These are phyloP conservation scores for Aschersonia sp. DNA, from an alignment of 2,329 filamentous ascomycete species.

Conservation along the genomic window DNA sequence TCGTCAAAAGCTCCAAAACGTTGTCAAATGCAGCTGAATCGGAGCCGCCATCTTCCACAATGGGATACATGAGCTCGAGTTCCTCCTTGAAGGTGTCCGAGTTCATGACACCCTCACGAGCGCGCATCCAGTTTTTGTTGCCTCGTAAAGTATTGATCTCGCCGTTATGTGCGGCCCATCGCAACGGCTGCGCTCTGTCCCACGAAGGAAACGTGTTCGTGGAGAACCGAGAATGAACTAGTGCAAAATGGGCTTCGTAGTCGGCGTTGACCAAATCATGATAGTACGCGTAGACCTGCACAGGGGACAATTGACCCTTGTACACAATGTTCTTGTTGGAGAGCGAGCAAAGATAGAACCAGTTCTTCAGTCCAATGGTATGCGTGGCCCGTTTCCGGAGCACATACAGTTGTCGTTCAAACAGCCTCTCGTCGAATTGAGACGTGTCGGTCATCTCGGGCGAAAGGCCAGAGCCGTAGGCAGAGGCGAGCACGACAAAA, in stretches of 20 bases:
- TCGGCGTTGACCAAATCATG: slow-evolving; percentile 94
- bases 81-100: slow-evolving; percentile 88
- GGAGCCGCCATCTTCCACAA: slow-evolving; percentile 91
- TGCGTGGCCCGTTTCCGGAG: slow-evolving; percentile 91
- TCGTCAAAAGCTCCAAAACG: slow-evolving; percentile 80
- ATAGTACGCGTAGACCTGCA: slow-evolving; percentile 97
- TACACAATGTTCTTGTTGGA: slow-evolving; percentile 99
- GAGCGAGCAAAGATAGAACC: slow-evolving; percentile 96
- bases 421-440: slow-evolving; percentile 68
- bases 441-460: slow-evolving; percentile 67
- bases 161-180: slow-evolving; percentile 97
- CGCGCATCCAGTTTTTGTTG: slow-evolving; percentile 99
- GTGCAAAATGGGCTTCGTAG: slow-evolving; percentile 91
- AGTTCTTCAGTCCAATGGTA: slow-evolving; percentile 89
- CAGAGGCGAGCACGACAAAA: slow-evolving; percentile 76
- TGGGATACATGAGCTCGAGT: slow-evolving; percentile 78
- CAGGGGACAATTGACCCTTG: slow-evolving; percentile 88
- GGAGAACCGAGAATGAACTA: slow-evolving; percentile 94
- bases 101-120: slow-evolving; percentile 86
- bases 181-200: slow-evolving; percentile 90
- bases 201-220: slow-evolving; percentile 98
- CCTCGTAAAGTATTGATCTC: slow-evolving; percentile 96
- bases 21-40: slow-evolving; percentile 97
- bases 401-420: slow-evolving; percentile 88
- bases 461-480: slow-evolving; percentile 68